phyloP scores from a whole-genome alignment of 2,329 filamentous ascomycete species.

The Paraphoma sp. region DNA sequence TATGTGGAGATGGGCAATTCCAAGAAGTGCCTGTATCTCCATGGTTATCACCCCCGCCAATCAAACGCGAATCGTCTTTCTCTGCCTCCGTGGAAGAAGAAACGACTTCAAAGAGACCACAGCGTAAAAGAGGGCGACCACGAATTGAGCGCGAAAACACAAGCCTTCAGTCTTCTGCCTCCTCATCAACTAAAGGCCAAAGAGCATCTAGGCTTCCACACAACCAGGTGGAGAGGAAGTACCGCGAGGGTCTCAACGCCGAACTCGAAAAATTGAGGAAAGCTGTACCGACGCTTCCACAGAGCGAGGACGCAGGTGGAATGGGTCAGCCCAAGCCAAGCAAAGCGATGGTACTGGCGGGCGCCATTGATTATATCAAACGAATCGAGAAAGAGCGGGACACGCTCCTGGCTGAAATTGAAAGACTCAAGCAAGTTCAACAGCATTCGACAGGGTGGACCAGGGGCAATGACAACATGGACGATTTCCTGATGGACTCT shows the following conservation, averaged over 20 bases:
- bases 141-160: conserved; percentile 32
- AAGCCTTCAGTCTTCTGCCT: conserved; percentile 21
- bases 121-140: conserved; percentile 41
- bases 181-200: conserved; percentile 20
- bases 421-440: conserved; percentile 24
- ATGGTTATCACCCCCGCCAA: conserved; percentile 31
- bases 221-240: conserved; percentile 45
- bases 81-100: conserved; percentile 25
- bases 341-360: conserved; percentile 41
- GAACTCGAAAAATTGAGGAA: conserved; percentile 38
- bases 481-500: conserved; percentile 15
- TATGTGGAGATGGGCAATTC: conserved; percentile 37
- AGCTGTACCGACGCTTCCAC: conserved; percentile 38
- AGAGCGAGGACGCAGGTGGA: conserved; percentile 30
- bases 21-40: conserved; percentile 24
- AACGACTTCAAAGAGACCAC: conserved; percentile 31
- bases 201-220: conserved; percentile 38
- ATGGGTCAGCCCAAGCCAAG: conserved; percentile 41
- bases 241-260: conserved; percentile 38
- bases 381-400: conserved; percentile 39
- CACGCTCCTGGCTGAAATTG: conserved; percentile 31
- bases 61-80: conserved; percentile 40
- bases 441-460: conserved; percentile 11
- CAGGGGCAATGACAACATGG: conserved; percentile 9
- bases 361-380: conserved; percentile 43